Conservation (phyloP, 805 yeast genomes). For the Wickerhamiella hasegawae region DNA sequence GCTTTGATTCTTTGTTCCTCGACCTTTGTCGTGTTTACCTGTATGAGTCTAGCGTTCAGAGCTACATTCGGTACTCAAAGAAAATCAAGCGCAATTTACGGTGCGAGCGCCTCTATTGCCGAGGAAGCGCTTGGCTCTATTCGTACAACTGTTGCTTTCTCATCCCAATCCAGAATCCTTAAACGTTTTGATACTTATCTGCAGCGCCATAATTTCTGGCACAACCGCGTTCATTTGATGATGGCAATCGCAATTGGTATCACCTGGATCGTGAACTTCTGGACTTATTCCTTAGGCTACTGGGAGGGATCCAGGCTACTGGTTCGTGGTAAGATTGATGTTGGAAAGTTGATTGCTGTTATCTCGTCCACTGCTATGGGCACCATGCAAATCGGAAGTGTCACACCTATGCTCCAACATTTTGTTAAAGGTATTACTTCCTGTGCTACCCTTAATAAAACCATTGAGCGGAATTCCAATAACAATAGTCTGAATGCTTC, state of each 20-base stretch:
- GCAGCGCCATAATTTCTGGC: conserved; percentile 5
- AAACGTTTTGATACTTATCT: conserved; percentile 12
- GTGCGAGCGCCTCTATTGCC: conserved; percentile 21
- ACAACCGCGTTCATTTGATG: conserved; percentile 7
- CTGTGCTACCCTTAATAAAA: conserved; percentile 17
- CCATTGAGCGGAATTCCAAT: conserved; percentile 19
- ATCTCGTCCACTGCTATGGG: conserved; percentile 17
- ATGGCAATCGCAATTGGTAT: conserved; percentile 13
- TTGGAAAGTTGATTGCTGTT: conserved; percentile 8
- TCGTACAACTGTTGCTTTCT: conserved; percentile 24
- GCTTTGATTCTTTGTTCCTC: conserved; percentile 18
- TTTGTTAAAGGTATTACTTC: conserved; percentile 18
- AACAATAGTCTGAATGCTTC: conserved; percentile 11
- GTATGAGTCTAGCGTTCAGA: conserved; percentile 15
- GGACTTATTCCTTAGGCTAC: conserved; percentile 17
- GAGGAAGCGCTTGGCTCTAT: conserved; percentile 24
- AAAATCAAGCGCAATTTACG: conserved; percentile 11
- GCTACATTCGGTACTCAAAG: conserved; percentile 15
- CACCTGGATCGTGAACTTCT: conserved; percentile 14
- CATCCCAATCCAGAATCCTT: conserved; percentile 15
- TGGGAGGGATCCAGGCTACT: conserved; percentile 21
- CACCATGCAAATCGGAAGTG: conserved; percentile 16
- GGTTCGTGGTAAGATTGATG: conserved; percentile 8
- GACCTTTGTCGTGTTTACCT: conserved; percentile 17
- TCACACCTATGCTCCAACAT: conserved; percentile 15